Evolutionary conservation across 2,329 filamentous ascomycete species (phyloP).

Genomic region (Cucurbitaria berberidis): DNA sequence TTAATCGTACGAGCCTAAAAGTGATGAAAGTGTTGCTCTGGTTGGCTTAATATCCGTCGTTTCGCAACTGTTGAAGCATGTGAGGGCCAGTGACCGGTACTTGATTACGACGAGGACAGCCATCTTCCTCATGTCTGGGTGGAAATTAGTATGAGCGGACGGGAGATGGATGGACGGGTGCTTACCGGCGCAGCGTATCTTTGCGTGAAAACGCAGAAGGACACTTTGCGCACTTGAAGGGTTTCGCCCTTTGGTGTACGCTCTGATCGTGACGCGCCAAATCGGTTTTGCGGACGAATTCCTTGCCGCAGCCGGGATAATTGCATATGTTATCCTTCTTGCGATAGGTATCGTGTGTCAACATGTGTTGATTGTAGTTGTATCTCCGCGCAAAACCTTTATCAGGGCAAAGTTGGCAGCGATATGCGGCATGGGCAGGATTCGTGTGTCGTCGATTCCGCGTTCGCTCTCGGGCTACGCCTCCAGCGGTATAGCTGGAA

Average conservation of each 20-base stretch:
- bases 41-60: constrained; percentile 1
- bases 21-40: not conserved
- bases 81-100: constrained; percentile 15
- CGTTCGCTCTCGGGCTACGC: constrained; percentile 8
- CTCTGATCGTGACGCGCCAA: constrained; percentile 63
- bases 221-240: constrained; percentile 74
- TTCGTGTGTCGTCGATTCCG: constrained; percentile 27
- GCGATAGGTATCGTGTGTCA: constrained; percentile 78
- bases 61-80: constrained; percentile 17
- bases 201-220: constrained; percentile 76
- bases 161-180: not conserved
- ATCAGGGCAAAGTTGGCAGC: constrained; percentile 71
- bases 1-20: not conserved
- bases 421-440: constrained; percentile 56
- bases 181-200: constrained; percentile 80
- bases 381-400: constrained; percentile 83
- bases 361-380: constrained; percentile 86
- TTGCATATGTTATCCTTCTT: constrained; percentile 74
- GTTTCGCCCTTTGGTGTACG: constrained; percentile 76
- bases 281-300: constrained; percentile 84
- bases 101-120: constrained; percentile 67
- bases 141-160: constrained; percentile 21
- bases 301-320: constrained; percentile 69
- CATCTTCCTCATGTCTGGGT: constrained; percentile 75
- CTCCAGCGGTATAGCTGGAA: constrained; percentile 4